Evolutionary conservation across 306 rosid species (phyloP), one percentile per base, ranked within the genome.

Genomic region (Cucumis hystrix): DNA sequence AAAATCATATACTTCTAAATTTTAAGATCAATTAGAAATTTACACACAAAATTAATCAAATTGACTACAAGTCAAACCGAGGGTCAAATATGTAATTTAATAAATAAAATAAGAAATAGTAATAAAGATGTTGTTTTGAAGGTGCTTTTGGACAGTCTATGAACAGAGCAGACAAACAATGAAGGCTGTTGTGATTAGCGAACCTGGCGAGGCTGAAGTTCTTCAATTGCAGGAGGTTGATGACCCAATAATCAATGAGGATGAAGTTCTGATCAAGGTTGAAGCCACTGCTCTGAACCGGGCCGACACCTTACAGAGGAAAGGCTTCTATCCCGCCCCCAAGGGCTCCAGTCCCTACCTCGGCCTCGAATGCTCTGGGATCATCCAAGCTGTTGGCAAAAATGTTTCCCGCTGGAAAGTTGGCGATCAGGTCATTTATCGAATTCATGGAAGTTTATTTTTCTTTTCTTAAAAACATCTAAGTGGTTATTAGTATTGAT

Each of bases 291-390:
- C 97, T 4, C 87, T 95, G 65, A 95, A 95, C 82, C 85, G 91
- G 39, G 92, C 99, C 18, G 99, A 95, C 78, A 89, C 87, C 8
- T 0, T 81, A 5, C 99, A 95, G 84, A 84, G 97, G 79, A 85
- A 74, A 76, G 97, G 99, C 63, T 21, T 58, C 6, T 83, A 90
- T 80, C 93, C 97, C 43, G 93, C 92, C 6, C 99, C 97, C 0
- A 84, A 81, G 23, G 97, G 96, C 21, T 87, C 97, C 15, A 89
- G 93, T 67, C 84, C 87, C 0, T 89, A 83, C 64, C 97, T 66
- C 2, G 99, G 99, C 51, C 89, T 92, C 35, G 99, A 92, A 75
- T 92, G 97, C 75, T 95, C 97, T 10, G 99, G 99, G 72, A 89
- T 81, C 58, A 57, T 95, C 74, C 75, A 80, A 37, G 88, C 91